A percentile compares a stretch with the other conserved stretches of the same genome.
These are phyloP conservation scores for Mycena citricolor DNA, from an alignment of 1,284 basidiomycete species.

Conservation along the genomic window DNA sequence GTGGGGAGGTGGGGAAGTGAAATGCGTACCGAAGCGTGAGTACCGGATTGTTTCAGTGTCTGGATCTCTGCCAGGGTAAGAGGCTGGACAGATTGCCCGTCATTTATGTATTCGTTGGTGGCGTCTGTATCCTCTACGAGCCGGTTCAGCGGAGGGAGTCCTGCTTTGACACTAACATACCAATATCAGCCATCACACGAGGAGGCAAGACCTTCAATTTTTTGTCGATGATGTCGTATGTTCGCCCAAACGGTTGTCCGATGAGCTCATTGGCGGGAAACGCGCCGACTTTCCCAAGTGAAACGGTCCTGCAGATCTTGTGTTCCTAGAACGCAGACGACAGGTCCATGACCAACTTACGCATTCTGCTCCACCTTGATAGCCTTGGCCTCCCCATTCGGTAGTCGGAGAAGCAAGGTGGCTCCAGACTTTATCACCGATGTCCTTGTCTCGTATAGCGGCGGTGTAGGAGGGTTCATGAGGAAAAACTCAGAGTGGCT, in stretches of 20 bases:
- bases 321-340: too few species aligned
- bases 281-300: conserved; percentile 72
- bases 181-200: conserved; percentile 69
- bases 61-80: conserved; percentile 81
- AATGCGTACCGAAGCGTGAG: conserved; percentile 62
- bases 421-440: conserved; percentile 56
- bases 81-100: conserved; percentile 76
- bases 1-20: too few species aligned
- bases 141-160: conserved; percentile 13
- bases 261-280: conserved; percentile 71
- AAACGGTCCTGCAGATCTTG: conserved; percentile 50
- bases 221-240: conserved; percentile 75
- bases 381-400: conserved; percentile 67
- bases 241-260: conserved; percentile 71
- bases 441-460: conserved; percentile 24
- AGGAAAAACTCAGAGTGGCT: conserved; percentile 9
- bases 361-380: conserved; percentile 65
- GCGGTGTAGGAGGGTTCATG: conserved; percentile 14
- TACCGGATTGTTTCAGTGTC: conserved; percentile 72
- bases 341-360: conserved; percentile 41
- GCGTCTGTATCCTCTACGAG: conserved; percentile 82
- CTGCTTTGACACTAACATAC: conserved; percentile 37
- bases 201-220: conserved; percentile 63
- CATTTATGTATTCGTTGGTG: conserved; percentile 87
- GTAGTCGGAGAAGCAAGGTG: conserved; percentile 65